Evolutionary conservation across 2,329 filamentous ascomycete genomes (phyloP).

Genomic region (Sodiomyces alkalinus): DNA sequence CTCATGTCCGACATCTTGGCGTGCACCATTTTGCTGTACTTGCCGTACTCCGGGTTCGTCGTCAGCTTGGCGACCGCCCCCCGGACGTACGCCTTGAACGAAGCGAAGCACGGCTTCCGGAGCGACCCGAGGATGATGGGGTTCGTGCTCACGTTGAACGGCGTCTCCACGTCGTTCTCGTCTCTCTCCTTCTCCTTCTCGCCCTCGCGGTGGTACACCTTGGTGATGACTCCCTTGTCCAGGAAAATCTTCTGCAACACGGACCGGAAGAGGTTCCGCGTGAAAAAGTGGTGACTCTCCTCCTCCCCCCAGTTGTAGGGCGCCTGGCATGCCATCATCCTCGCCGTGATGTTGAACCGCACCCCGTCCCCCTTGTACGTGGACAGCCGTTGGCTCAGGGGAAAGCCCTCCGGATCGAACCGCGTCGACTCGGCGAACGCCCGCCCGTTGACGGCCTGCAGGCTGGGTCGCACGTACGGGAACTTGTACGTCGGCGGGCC

Average conservation of each 20-base stretch:
- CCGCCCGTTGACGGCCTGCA: constrained; percentile 53
- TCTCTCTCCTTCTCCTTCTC: constrained; percentile 6
- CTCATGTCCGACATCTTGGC: constrained; percentile 53
- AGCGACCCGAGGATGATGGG: constrained; percentile 80
- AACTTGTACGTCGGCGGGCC: constrained; percentile 79
- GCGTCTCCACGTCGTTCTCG: constrained; percentile 15
- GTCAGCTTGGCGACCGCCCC: constrained; percentile 67
- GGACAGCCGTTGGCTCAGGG: constrained; percentile 63
- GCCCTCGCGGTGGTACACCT: constrained; percentile 27
- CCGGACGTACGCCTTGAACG: constrained; percentile 62
- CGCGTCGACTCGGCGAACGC: constrained; percentile 51
- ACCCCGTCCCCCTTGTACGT: constrained; percentile 48
- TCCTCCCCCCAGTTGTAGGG: constrained; percentile 76
- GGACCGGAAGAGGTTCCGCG: constrained; percentile 81
- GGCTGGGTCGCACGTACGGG: constrained; percentile 54
- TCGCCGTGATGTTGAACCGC: constrained; percentile 83
- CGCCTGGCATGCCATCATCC: constrained; percentile 97
- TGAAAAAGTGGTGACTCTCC: constrained; percentile 82
- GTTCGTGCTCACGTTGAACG: constrained; percentile 46
- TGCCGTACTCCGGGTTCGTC: constrained; percentile 37
- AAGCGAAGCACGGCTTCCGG: constrained; percentile 62
- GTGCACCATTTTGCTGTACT: constrained; percentile 43
- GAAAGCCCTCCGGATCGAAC: constrained; percentile 84
- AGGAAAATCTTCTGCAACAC: constrained; percentile 85
- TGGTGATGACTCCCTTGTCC: constrained; percentile 62